Percentiles rank a stretch among this genome's conserved stretches.
Evolutionary conservation across 2,329 filamentous ascomycete species (phyloP).

Genomic region (Diaporthe citriasiana): DNA sequence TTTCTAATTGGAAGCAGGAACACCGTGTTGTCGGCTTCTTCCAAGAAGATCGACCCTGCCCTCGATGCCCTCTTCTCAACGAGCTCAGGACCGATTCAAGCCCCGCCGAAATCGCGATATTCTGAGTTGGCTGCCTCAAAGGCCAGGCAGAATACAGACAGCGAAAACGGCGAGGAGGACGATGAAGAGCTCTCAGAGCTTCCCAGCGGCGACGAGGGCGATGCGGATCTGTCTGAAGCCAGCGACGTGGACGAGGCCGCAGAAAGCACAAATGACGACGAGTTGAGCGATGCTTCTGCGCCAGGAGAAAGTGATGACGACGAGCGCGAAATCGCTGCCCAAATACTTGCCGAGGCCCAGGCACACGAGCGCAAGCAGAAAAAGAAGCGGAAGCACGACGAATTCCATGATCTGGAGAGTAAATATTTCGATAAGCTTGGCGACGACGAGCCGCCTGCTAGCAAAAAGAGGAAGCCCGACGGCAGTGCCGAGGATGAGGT

Average conservation of each 20-base stretch:
- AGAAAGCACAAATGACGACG: slow-evolving; percentile 57
- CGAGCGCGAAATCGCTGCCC: slow-evolving; percentile 52
- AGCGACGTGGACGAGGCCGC: slow-evolving; percentile 58
- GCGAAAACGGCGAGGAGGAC: slow-evolving; percentile 45
- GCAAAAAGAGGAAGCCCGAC: slow-evolving; percentile 65
- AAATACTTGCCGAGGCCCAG: slow-evolving; percentile 54
- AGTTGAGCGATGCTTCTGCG: slow-evolving; percentile 52
- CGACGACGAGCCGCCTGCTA: slow-evolving; percentile 66
- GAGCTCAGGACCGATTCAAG: slow-evolving; percentile 74
- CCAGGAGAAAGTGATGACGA: slow-evolving; percentile 45
- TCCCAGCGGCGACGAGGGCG: slow-evolving; percentile 49
- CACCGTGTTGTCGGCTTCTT: slow-evolving; percentile 58
- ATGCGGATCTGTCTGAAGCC: slow-evolving; percentile 51
- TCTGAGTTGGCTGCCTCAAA: slow-evolving; percentile 52
- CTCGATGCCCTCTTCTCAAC: slow-evolving; percentile 79
- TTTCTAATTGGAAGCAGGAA: slow-evolving; percentile 50
- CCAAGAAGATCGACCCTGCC: slow-evolving; percentile 75
- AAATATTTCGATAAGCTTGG: slow-evolving; percentile 78
- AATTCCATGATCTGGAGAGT: slow-evolving; percentile 78
- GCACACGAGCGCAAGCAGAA: slow-evolving; percentile 66
- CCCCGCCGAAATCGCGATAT: slow-evolving; percentile 62
- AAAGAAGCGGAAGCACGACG: slow-evolving; percentile 74
- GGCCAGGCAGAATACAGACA: slow-evolving; percentile 46
- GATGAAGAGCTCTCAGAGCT: slow-evolving; percentile 43
- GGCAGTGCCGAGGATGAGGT: slow-evolving; percentile 56